Evolutionary conservation across 2,329 filamentous ascomycete species (phyloP), one percentile per base, ranked within the genome.

Genomic region (Hirsutella thompsonii): DNA sequence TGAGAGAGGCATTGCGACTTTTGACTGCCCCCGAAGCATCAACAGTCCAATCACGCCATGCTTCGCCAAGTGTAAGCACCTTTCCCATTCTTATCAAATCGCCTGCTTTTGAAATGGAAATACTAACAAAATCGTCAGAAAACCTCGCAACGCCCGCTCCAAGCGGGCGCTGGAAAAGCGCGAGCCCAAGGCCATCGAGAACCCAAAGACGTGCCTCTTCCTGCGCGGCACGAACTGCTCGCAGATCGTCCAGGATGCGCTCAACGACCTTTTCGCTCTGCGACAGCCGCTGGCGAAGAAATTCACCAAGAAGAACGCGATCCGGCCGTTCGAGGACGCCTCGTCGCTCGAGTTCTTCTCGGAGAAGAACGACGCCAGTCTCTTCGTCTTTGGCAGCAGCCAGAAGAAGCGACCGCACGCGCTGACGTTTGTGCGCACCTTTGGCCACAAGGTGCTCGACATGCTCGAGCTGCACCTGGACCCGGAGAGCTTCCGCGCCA

Each of bases 381-480:
- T 95, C 37, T 73, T 95, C 49, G 74, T 92, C 49, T 94, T 94
- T 54, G 89, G 81, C 40, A 81, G 76, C 59, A 83, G 81, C 62
- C 86, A 76, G 61, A 98, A 96, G 74, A 98, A 96, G 73, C 75
- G 92, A n/a, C 89, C 89, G 5, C 88, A 98, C 63, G 81, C 81
- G 47, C 61, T 98, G 53, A 95, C 88, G 0, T 63, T 96, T 36
- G 71, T 82, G 33, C 79, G 92, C 47, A 84, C 83, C 35, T 96
- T 94, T 60, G 76, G 81, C 53, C 78, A 85, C 67, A 89, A 92
- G 64, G 72, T 94, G 14, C 73, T 96, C 49, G 93, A 98, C 62
- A 94, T 98, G 87, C 69, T 94, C 41, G 92, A 98, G 71, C 65
- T 96, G 53, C 71, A 86, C 58, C 75, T 98, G 44, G 80, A 95